Percentiles rank a stretch among this genome's conserved stretches.
phyloP scores from a whole-genome alignment of 257 asterid genomes.

The Sherardia arvensis region DNA sequence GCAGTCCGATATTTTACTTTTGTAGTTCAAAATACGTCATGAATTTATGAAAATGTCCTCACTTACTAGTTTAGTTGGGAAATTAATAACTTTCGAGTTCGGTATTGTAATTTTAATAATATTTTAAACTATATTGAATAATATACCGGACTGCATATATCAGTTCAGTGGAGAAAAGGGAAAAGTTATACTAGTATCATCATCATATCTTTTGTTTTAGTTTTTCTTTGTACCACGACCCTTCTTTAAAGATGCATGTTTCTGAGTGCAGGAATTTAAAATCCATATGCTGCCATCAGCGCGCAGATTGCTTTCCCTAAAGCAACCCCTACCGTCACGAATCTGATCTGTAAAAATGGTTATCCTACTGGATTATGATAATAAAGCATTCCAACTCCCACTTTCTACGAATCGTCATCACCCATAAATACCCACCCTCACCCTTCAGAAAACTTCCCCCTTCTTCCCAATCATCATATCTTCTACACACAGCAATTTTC shows the following conservation, averaged over 20 bases:
- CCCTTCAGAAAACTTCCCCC: constrained; percentile 20
- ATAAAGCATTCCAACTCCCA: constrained; percentile 26
- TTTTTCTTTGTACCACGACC: neutral
- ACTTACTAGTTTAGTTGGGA: too few species aligned
- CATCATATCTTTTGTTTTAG: neutral
- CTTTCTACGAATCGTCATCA: constrained; percentile 21
- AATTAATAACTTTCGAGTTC: too few species aligned
- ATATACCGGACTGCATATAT: too few species aligned
- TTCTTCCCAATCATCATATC: constrained; percentile 3
- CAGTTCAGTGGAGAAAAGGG: too few species aligned
- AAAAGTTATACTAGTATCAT: too few species aligned
- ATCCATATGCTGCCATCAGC: constrained; percentile 22
- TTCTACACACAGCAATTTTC: too few species aligned
- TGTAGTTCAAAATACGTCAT: too few species aligned
- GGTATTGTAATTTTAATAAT: too few species aligned
- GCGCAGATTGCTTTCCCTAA: constrained; percentile 14
- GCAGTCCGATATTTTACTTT: too few species aligned
- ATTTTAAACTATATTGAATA: too few species aligned
- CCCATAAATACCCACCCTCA: constrained; percentile 21
- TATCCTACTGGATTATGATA: constrained; percentile 31
- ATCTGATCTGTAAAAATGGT: constrained; percentile 34
- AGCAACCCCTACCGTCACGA: constrained; percentile 21
- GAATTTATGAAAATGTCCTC: too few species aligned
- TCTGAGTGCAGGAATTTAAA: constrained; percentile 5
- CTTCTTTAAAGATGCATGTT: constrained; percentile 1